Evolutionary conservation across 495 filamentous ascomycete species (phyloP).

Genomic region (Hyphodiscus hymeniophilus): DNA sequence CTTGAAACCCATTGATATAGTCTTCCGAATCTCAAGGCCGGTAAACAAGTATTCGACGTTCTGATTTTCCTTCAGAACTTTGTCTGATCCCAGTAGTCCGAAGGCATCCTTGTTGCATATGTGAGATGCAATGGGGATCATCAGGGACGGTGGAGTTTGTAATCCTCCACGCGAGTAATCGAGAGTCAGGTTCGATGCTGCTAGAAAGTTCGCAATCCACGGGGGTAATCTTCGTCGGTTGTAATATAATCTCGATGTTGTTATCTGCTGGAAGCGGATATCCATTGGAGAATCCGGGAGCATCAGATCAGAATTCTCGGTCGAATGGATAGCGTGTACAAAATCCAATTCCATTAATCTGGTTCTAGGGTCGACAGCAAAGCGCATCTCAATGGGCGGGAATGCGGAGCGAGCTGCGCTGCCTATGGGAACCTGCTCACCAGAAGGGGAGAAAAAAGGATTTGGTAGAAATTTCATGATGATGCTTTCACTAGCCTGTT

Average conservation of each 20-base stretch:
- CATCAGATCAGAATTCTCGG: constrained; percentile 15
- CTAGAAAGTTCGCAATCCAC: constrained; percentile 27
- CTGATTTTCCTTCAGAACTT: not conserved
- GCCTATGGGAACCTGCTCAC: constrained; percentile 3
- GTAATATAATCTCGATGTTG: not conserved
- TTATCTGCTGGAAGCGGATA: constrained; percentile 17
- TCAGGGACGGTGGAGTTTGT: constrained; percentile 27
- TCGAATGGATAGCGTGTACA: constrained; percentile 15
- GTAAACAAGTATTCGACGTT: constrained; percentile 37
- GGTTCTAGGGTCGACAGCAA: constrained; percentile 1
- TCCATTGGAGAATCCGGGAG: constrained; percentile 19
- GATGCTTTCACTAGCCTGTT: not conserved
- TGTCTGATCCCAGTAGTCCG: constrained; percentile 9
- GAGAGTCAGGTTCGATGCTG: constrained; percentile 27
- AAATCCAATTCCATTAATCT: constrained; percentile 3
- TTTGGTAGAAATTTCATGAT: constrained; percentile 21
- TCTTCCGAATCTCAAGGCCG: constrained; percentile 34
- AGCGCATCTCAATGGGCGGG: constrained; percentile 21
- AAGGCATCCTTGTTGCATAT: constrained; percentile 11
- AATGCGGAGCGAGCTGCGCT: constrained; percentile 12
- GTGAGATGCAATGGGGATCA: constrained; percentile 24
- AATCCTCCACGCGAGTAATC: constrained; percentile 23
- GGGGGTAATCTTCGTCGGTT: not conserved
- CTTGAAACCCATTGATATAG: constrained; percentile 27
- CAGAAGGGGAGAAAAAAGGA: constrained; percentile 8